Percentiles rank a stretch among this genome's conserved stretches.
These are phyloP conservation scores for Theileria annulata DNA, from an alignment of 169 alveolate genomes.

Conservation along the genomic window DNA sequence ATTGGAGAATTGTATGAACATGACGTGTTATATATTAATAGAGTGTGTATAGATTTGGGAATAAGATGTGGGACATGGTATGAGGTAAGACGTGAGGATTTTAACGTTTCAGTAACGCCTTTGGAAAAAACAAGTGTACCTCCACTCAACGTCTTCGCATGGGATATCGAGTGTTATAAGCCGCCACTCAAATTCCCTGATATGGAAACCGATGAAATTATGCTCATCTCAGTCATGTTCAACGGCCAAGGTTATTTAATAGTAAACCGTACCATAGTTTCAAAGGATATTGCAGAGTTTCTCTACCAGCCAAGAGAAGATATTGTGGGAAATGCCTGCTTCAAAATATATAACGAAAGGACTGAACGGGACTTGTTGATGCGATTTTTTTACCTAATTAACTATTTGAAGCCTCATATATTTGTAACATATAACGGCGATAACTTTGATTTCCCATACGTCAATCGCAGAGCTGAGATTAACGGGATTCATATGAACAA, in stretches of 20 bases:
- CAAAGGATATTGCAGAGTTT: constrained; percentile 92
- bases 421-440: constrained; percentile 99
- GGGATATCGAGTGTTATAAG: constrained; percentile 98
- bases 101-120: constrained; percentile 51
- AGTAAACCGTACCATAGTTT: constrained; percentile 90
- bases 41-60: constrained; percentile 92
- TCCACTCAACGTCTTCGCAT: constrained; percentile 92
- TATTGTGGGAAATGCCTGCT: constrained; percentile 85
- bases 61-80: constrained; percentile 97
- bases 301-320: constrained; percentile 95
- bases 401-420: constrained; percentile 84
- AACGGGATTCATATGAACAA: constrained; percentile 85
- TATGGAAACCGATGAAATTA: constrained; percentile 86
- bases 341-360: constrained; percentile 71
- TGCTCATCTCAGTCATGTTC: constrained; percentile 92
- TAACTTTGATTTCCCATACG: constrained; percentile 96
- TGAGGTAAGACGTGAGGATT: constrained; percentile 76
- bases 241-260: constrained; percentile 96
- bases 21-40: constrained; percentile 91
- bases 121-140: constrained; percentile 78
- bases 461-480: constrained; percentile 88
- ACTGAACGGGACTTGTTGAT: constrained; percentile 67
- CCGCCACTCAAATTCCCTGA: constrained; percentile 98
- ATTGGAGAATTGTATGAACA: constrained; percentile 91
- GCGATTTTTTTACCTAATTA: constrained; percentile 71